Conservation (phyloP, 192 early-diverging fungal genomes). For the Coemansia guatemalensis region DNA sequence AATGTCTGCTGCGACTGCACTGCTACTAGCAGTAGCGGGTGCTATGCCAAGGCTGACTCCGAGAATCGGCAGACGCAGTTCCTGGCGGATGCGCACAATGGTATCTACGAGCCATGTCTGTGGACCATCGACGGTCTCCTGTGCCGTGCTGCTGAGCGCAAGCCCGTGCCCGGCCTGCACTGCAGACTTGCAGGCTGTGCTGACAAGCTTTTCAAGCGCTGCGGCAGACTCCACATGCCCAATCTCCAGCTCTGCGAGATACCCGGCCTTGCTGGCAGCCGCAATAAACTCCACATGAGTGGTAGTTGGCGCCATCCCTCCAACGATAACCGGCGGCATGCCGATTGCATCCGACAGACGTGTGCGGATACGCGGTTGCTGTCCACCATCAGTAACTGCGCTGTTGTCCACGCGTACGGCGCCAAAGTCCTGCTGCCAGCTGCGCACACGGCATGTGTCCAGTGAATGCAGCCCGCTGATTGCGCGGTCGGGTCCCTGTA, state of each 20-base stretch:
- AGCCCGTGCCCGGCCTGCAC: constrained; percentile 81
- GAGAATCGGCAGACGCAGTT: constrained; percentile 81
- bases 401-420: background rate
- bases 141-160: constrained; percentile 72
- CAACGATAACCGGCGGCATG: constrained; percentile 88
- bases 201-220: constrained; percentile 57
- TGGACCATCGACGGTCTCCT: constrained; percentile 53
- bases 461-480: background rate
- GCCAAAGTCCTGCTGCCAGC: constrained; percentile 79
- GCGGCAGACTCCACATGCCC: constrained; percentile 73
- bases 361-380: constrained; percentile 67
- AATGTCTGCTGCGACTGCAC: constrained; percentile 26
- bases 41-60: constrained; percentile 82
- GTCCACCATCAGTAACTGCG: constrained; percentile 63
- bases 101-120: constrained; percentile 79
- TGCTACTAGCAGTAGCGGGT: constrained; percentile 55
- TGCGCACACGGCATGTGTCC: constrained; percentile 26
- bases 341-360: constrained; percentile 77
- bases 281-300: constrained; percentile 74
- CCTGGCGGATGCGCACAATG: constrained; percentile 71
- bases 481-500: background rate
- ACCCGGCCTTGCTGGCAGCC: constrained; percentile 86
- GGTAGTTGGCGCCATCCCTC: constrained; percentile 87
- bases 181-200: constrained; percentile 73
- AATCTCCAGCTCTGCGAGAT: constrained; percentile 86